Percentiles rank a stretch among this genome's conserved stretches.
phyloP scores from a whole-genome alignment of 2,329 filamentous ascomycete genomes.

The Cordyceps militaris region DNA sequence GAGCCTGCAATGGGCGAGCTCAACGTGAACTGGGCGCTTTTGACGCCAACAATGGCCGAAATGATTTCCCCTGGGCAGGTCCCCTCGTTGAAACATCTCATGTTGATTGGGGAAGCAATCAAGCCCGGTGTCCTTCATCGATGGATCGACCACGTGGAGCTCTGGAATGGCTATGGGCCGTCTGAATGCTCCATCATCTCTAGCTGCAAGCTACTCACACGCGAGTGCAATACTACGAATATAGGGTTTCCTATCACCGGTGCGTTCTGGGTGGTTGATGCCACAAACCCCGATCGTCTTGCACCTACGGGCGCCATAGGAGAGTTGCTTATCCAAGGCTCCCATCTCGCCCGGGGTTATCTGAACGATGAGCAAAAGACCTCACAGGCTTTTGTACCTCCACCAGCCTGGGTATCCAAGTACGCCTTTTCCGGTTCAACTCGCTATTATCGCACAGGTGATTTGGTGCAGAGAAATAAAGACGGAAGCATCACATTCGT shows the following conservation, averaged over 20 bases:
- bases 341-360: conserved; percentile 41
- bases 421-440: background rate
- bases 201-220: background rate
- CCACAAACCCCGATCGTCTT: conserved; percentile 14
- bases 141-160: conserved; percentile 22
- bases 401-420: background rate
- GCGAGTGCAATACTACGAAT: background rate
- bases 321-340: conserved; percentile 31
- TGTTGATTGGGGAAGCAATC: conserved; percentile 22
- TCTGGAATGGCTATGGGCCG: conserved; percentile 35
- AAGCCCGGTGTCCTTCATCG: conserved; percentile 21
- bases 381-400: conserved; percentile 20
- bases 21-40: background rate
- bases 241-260: background rate
- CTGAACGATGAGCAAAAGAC: conserved; percentile 29
- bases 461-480: conserved; percentile 13
- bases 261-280: conserved; percentile 17
- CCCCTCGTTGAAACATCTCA: background rate
- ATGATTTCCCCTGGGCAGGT: background rate
- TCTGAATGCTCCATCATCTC: conserved; percentile 30
- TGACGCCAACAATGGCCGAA: conserved; percentile 15
- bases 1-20: background rate
- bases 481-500: conserved; percentile 16
- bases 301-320: conserved; percentile 19
- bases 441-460: conserved; percentile 17